Base-by-base conservation (phyloP, 768 basidiomycete genomes). In the Dacryopinax primogenitus region DNA sequence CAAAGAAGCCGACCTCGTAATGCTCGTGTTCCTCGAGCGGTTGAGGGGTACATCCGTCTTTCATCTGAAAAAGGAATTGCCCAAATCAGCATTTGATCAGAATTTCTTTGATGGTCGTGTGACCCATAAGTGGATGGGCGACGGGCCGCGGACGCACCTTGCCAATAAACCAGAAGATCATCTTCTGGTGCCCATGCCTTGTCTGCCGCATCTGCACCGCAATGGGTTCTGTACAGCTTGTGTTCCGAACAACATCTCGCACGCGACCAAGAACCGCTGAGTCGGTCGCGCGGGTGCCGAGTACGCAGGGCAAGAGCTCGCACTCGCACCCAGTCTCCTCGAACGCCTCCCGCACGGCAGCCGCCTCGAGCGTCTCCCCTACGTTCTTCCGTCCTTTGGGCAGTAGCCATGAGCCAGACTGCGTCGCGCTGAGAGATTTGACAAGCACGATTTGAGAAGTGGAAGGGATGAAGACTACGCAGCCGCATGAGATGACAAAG, bases 251-350 rank as follows among this genome's bases (percentile, higher is more conserved):
- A 1, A 67, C 69, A 58, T 74, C 70, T 51, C 71, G 26, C 39
- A 35, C 45, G 9, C 51, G 21, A 30, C 51, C 51, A 33, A 21
- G 21, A n/a, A 71, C 63, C 47, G 81, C 79, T 0, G 81, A 75
- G 21, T 69, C 67, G 1, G 84, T 82, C 3, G 84, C 84, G n/a
- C 82, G 79, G 16, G 84, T 86, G 58, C 74, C 71, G 77, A 86
- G 79, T 51, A 74, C 75, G 58, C 77, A 73, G 0, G 82, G 80
- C 67, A 83, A 77, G 36, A 83, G 72, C 23, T 72, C 70, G 71
- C 85, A 85, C 2, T 73, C 73, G 68, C 82, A 86, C 3, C 84
- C 84, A 0, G 84, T 86, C 75, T 86, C 84, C 70, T 84, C 86
- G 70, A 77, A 84, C 0, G 84, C 84, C 73, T 87, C 85, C 18